A percentile compares a stretch with the other conserved stretches of the same genome.
Evolutionary conservation across 73 alveolate genomes (phyloP).

Genomic region (Stentor coeruleus): DNA sequence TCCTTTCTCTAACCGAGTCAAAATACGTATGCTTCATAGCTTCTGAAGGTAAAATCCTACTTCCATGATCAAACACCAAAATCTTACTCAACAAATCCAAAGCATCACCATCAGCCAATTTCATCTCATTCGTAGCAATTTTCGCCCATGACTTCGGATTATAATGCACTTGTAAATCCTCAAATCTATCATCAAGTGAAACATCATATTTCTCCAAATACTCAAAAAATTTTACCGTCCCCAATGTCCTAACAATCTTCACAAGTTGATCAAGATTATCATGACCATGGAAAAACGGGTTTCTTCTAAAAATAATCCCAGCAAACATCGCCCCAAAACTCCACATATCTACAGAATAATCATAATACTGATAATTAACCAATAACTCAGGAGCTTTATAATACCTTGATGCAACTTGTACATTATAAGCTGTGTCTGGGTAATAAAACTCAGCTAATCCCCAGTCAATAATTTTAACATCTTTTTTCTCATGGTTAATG

Average conservation of each 20-base stretch:
- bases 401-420: conserved; percentile 92
- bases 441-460: conserved; percentile 97
- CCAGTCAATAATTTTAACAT: conserved; percentile 93
- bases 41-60: conserved; percentile 89
- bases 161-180: conserved; percentile 40
- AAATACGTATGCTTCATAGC: conserved; percentile 96
- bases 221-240: conserved; percentile 67
- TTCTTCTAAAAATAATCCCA: conserved; percentile 90
- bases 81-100: not conserved
- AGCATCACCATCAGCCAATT: conserved; percentile 6
- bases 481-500: conserved; percentile 83
- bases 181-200: conserved; percentile 48
- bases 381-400: conserved; percentile 95
- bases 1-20: conserved; percentile 58
- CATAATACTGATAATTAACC: conserved; percentile 73
- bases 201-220: conserved; percentile 38
- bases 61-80: conserved; percentile 30
- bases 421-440: conserved; percentile 89
- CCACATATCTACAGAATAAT: conserved; percentile 88
- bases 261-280: conserved; percentile 94
- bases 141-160: conserved; percentile 69
- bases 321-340: conserved; percentile 90
- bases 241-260: conserved; percentile 93
- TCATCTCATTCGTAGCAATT: conserved; percentile 37
- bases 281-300: conserved; percentile 96